Base-by-base conservation (phyloP, 371 early-diverging fungal genomes). In the Conidiobolus incongruus region DNA sequence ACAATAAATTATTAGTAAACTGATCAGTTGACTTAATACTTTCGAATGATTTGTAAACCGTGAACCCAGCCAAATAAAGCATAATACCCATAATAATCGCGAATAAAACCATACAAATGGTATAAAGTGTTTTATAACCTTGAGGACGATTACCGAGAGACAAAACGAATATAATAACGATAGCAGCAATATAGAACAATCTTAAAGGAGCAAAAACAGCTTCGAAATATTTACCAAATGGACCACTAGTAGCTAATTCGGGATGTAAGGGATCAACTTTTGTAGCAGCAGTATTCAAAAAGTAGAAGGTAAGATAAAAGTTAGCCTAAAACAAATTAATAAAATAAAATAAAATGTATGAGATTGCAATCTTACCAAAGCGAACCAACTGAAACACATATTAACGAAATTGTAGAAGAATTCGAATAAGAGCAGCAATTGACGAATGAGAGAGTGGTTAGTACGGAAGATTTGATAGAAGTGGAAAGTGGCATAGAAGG, bases 141-240 rank as follows among this genome's bases (percentile, higher is more conserved):
- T 81, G 80, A 22, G 83, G 86, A 26, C 82, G 62, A 49, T 83
- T 85, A 29, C 86, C 86, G 57, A 85, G 62, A 8, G 80, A 53
- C 44, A 68, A 58, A 38, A 83, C 58, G 49, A 83, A 77, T 34
- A 70, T 59, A 3, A 61, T 53, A 28, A 75, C 58, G 44, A 85
- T 55, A 21, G 78, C 47, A 15, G 70, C 53, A 32, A 77, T 56
- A 52, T 86, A 83, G 35, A 76, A 49, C 41, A 68, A 67, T 12
- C 61, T 58, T 4, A 76, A 47, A 2, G 70, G 51, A 11, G 47
- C 56, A 46, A 70, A 66, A 13, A 72, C 40, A 33, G 56, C 23
- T 13, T 56, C 38, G 15, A 56, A 61, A 30, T 8, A 10, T 29
- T 24, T 28, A 21, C 45, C 43, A 13, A 23, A 19, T 12, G 59